These are phyloP conservation scores for Cantharellus cinnabarinus DNA, from an alignment of 768 basidiomycete species.

Conservation along the genomic window DNA sequence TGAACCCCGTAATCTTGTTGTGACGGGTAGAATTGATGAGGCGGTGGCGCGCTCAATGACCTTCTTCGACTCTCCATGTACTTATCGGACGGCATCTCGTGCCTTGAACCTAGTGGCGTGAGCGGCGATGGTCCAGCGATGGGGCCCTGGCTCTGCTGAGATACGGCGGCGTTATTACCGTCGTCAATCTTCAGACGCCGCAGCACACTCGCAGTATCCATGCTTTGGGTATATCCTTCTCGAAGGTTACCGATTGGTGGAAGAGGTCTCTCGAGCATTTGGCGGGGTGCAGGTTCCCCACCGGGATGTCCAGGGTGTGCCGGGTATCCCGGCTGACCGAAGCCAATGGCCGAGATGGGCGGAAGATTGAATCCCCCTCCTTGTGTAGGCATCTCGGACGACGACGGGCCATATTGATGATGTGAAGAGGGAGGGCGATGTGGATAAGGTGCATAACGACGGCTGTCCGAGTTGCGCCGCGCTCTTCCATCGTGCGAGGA, in stretches of 20 bases:
- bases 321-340: background rate
- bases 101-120: background rate
- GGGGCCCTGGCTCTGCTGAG: background rate
- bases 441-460: background rate
- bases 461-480: background rate
- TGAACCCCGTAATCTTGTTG: background rate
- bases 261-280: background rate
- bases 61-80: background rate
- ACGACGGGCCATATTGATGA: background rate
- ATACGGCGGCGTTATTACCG: background rate
- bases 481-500: too few species aligned
- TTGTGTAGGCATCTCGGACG: background rate
- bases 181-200: constrained; percentile 6
- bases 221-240: constrained; percentile 1
- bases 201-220: constrained; percentile 7
- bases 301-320: background rate
- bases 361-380: constrained; percentile 6
- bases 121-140: background rate
- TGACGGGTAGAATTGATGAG: background rate
- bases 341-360: constrained; percentile 4
- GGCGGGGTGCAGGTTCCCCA: background rate
- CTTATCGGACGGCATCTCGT: background rate
- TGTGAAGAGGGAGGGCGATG: background rate
- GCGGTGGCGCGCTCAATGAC: background rate
- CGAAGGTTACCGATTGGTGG: constrained; percentile 4